Base-by-base conservation (phyloP, 768 basidiomycete species). In the Tulasnella sp. region DNA sequence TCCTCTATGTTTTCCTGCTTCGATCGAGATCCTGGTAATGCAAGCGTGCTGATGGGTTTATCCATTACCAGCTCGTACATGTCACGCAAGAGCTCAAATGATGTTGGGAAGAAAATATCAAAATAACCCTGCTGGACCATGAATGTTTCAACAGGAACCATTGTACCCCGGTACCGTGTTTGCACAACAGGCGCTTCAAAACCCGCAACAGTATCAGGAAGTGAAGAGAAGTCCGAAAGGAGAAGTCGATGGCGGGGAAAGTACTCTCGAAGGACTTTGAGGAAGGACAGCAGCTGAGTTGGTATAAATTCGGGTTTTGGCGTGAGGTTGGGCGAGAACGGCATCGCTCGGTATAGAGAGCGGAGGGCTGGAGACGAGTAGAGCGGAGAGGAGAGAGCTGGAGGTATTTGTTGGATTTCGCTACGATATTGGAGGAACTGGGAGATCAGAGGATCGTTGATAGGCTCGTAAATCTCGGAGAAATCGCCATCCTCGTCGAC, bases 101-200 rank as follows among this genome's bases (percentile, higher is more conserved):
- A 76, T 11, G 95, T 98, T 9, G 96, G 96, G 75, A 99, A 99
- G 75, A 99, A 90, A 62, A 98, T 98, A 70, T 99, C 96, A 71
- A 99, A 99, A 74, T 84, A 94, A 7, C 96, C 96, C 67, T 88
- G 95, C 66, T 84, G 84, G 61, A 99, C 96, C 66, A 95, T 82
- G 59, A 96, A 78, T 13, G 89, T 97, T 63, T 84, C 77, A 67
- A 90, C 93, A 3, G 96, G 88, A 1, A 98, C 85, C 67, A 88
- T 93, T 49, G 80, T 79, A 61, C 86, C 86, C 47, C 80, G 82
- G 68, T 87, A 85, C 53, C 91, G 81, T 24, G 96, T 97, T 73
- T 99, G 96, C 23, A 98, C 96, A 23, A 98, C 96, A 10, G 96
- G 96, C 3, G 87, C 88, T 65, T 78, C 82, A 64, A 76, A 66